These are phyloP conservation scores for Chondrus crispus DNA, from an alignment of 23 red algal genomes.

Conservation along the genomic window DNA sequence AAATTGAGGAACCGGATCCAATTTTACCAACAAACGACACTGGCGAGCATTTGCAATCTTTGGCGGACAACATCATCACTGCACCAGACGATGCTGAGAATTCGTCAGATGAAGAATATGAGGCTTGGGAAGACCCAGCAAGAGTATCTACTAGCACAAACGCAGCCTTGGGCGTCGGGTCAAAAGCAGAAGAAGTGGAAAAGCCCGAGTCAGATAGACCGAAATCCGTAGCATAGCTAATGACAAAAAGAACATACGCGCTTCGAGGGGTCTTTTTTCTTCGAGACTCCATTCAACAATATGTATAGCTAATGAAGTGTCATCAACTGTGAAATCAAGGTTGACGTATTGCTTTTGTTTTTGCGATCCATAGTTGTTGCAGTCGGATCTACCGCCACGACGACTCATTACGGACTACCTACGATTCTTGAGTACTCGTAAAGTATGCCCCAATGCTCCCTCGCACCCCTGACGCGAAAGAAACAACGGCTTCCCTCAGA, in stretches of 20 bases:
- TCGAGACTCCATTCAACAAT: too few relatives aligned
- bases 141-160: conserved; percentile 1
- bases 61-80: conserved; percentile 23
- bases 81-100: conserved; percentile 39
- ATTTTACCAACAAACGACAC: background rate
- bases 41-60: conserved; percentile 16
- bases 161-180: background rate
- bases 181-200: background rate
- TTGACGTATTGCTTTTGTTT: too few relatives aligned
- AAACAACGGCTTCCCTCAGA: conserved; percentile 54
- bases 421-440: conserved; percentile 49
- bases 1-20: conserved; percentile 37
- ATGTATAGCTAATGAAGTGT: background rate
- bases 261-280: too few relatives aligned
- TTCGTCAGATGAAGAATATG: conserved; percentile 61
- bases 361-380: too few relatives aligned
- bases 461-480: conserved; percentile 40
- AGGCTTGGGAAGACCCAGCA: conserved; percentile 46
- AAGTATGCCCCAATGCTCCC: conserved; percentile 57
- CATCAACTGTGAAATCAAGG: too few relatives aligned
- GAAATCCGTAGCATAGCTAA: background rate
- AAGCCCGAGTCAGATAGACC: background rate
- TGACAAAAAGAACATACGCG: too few relatives aligned
- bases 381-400: background rate
- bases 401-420: too few relatives aligned